Base-by-base conservation (phyloP, 208 protist genomes). In the Leishmania gerbilli region DNA sequence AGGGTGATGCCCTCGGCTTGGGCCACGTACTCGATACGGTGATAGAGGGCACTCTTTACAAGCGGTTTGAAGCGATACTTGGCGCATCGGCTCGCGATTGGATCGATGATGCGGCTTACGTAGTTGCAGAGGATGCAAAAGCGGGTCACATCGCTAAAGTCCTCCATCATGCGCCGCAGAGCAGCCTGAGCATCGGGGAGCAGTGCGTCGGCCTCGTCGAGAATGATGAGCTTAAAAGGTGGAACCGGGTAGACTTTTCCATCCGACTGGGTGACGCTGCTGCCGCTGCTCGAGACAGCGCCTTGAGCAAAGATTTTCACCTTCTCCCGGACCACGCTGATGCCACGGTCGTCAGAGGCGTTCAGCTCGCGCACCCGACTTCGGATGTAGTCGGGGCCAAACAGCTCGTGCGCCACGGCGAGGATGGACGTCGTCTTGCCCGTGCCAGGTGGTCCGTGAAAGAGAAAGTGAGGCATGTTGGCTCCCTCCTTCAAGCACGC, bases 41-140 rank as follows among this genome's bases (percentile, higher is more conserved):
- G 89, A 47, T 92, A 83, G 76, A 99, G 88, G 15, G 97, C 86
- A 0, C 89, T 87, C 49, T 90, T 86, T 13, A 96, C 87, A 6
- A 99, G 87, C 51, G 99, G 95, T 84, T 98, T 98, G 86, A 99
- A 99, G 24, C 99, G 91, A 80, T 99, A 99, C 90, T 99, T 99
- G 60, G 99, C 99, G 87, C 99, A 99, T 24, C 99, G 93, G 71
- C 99, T 99, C 27, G 98, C 90, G 42, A 99, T 96, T 6, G 99
- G 99, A 83, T 99, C 99, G 76, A 99, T 99, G 77, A 99, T 99
- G 49, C 95, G 95, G 55, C 89, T 98, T 1, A 99, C 95, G 88
- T 99, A 99, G 91, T 99, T 99, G 89, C 99, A 99, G 49, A 99
- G 93, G 74, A 99, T 95, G 89, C 99, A 99, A 87, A 99, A 99